Base-by-base conservation (phyloP, 2,329 filamentous ascomycete species). In the Fusarium foetens region DNA sequence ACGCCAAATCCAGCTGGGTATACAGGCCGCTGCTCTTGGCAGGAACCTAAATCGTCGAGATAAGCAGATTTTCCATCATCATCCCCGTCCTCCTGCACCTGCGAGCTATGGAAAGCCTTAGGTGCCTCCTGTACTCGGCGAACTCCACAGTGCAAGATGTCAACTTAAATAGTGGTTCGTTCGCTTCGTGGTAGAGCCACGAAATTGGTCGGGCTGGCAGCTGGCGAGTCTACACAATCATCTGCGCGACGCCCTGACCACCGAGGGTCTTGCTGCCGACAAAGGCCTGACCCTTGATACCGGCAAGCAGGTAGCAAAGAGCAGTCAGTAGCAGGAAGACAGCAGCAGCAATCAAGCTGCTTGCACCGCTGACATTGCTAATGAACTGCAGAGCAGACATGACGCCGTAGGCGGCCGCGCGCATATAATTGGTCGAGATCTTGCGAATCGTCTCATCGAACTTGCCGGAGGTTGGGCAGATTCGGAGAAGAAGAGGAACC, bases 381-480 rank as follows among this genome's bases (percentile, higher is more conserved):
- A 97, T 84, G 89, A 93, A 98, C 83, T 98, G 94, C 49, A 97
- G 82, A 55, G 92, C 79, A 76, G 90, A 93, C 93, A 98, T 95
- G 80, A 89, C 84, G 64, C 84, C 83, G 84, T 99, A 99, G 80
- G 97, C 92, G 64, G 86, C 92, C 25, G 95, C 95, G 83, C 96
- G 94, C 91, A 96, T 97, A 86, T 95, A 98, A 86, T 98, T 98
- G 66, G 95, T 97, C 72, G 94, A 94, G 86, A 99, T 93, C 79
- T 90, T 92, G 83, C 95, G 94, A 82, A 99, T 95, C 81, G 94
- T 92, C 74, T 85, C 86, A 82, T 99, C 96, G 84, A 99, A 99
- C 73, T 89, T 91, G 72, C 91, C 83, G 19, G 95, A 98, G 10
- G 96, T 99, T 65, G 96, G 96, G 86, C 96, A 99, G 85, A 99